Conservation (phyloP, 2,329 filamentous ascomycete genomes). For the Arthrobotrys megalospora region DNA sequence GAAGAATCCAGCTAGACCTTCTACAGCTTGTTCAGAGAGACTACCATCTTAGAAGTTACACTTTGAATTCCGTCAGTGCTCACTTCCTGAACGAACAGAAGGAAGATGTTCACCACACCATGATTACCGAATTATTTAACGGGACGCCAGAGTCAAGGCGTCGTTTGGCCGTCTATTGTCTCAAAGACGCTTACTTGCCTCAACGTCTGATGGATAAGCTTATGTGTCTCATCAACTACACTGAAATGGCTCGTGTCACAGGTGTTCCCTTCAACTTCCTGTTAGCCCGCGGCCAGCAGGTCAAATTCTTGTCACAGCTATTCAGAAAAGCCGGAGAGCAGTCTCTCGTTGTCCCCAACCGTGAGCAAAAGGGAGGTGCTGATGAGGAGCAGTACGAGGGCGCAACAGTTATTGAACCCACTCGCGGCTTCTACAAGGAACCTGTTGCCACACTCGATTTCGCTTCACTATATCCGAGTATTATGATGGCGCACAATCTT, state of each 20-base stretch:
- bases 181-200: constrained; percentile 97
- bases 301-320: constrained; percentile 97
- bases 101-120: constrained; percentile 97
- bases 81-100: constrained; percentile 98
- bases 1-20: constrained; percentile 90
- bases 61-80: constrained; percentile 93
- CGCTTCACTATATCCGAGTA: constrained; percentile 96
- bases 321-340: constrained; percentile 96
- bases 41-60: constrained; percentile 95
- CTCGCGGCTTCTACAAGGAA: constrained; percentile 91
- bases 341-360: constrained; percentile 92
- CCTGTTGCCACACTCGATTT: constrained; percentile 98
- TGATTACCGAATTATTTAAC: constrained; percentile 99
- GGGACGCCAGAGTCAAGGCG: constrained; percentile 93
- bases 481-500: constrained; percentile 98
- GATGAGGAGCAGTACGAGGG: constrained; percentile 88
- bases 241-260: constrained; percentile 99
- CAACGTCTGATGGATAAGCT: constrained; percentile 96
- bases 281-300: constrained; percentile 91
- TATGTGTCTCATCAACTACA: constrained; percentile 98
- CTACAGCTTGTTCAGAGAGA: constrained; percentile 96
- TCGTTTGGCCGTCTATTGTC: constrained; percentile 91
- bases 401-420: constrained; percentile 96
- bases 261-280: constrained; percentile 97
- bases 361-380: constrained; percentile 75